Conservation (phyloP, 2,329 filamentous ascomycete genomes). For the Colletotrichum sp. region DNA sequence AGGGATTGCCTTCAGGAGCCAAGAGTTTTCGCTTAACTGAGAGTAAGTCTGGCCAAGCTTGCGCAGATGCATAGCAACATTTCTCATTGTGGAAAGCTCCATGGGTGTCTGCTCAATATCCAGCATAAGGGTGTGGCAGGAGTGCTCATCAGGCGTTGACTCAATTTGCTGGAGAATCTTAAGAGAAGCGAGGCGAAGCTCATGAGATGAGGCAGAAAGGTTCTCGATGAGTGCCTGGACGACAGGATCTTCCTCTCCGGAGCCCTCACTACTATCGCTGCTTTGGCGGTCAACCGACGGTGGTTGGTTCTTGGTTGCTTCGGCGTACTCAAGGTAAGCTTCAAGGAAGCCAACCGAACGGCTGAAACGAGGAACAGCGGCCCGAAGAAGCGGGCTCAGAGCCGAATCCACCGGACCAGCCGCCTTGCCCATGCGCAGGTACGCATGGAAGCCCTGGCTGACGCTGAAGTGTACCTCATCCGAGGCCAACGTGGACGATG, state of each 20-base stretch:
- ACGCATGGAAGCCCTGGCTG: constrained; percentile 75
- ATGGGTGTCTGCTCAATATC: constrained; percentile 81
- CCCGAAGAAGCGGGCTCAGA: constrained; percentile 69
- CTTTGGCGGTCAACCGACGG: constrained; percentile 18
- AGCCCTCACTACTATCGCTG: constrained; percentile 47
- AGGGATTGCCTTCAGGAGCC: constrained; percentile 75
- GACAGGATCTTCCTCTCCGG: constrained; percentile 58
- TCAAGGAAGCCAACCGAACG: constrained; percentile 70
- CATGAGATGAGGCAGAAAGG: constrained; percentile 75
- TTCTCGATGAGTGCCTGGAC: constrained; percentile 72
- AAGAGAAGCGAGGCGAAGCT: constrained; percentile 74
- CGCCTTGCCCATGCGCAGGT: constrained; percentile 67
- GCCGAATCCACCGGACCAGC: constrained; percentile 61
- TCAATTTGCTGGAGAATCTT: constrained; percentile 71
- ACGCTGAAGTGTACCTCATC: constrained; percentile 75
- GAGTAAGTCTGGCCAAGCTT: constrained; percentile 72
- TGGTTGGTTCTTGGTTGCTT: constrained; percentile 28
- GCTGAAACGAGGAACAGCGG: constrained; percentile 69
- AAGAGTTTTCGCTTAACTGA: constrained; percentile 60
- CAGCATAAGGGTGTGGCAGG: constrained; percentile 68
- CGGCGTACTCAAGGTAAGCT: constrained; percentile 63
- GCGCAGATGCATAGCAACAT: constrained; percentile 83
- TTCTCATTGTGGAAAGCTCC: constrained; percentile 75
- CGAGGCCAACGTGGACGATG: constrained; percentile 61
- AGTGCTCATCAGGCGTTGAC: constrained; percentile 49